Base-by-base conservation (phyloP, 106 monocot genomes). In the Ottelia alismoides region DNA sequence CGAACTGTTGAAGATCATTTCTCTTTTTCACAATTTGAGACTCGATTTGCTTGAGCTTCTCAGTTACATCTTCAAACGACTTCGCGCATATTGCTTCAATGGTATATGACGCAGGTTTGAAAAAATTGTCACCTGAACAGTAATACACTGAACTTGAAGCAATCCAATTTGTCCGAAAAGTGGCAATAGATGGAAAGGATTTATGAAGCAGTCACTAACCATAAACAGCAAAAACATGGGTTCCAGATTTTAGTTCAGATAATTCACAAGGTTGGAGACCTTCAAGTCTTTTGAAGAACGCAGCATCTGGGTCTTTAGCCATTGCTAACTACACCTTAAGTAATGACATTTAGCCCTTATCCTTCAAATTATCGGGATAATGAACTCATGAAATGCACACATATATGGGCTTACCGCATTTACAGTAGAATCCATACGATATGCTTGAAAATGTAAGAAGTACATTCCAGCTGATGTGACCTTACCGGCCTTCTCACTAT, bases 221-320 rank as follows among this genome's bases (percentile, higher is more conserved):
- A 76, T 93, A 93, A 55, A 93, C 87, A 45, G 93, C 93, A 76
- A 93, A 93, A 62, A 93, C 78, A 64, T 93, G 93, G 63, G 87
- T 83, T 56, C 93, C 93, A 68, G 87, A 65, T 76, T 87, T 93
- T 56, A 93, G 56, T 61, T 82, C 74, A 26, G 87, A 84, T 30
- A 87, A 72, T 68, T 93, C 93, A 63, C 93, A 93, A 11, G 87
- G 93, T 63, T 93, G 93, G 25, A 93, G 80, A 55, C 93, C 87
- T 58, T 93, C 93, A 72, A 93, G 74, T 56, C 75, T 87, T 71
- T 87, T 87, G 65, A 93, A 93, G 53, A 93, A 93, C 48, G 93
- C 83, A 68, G 79, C 80, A 26, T 93, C 87, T 31, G 93, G 93
- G 61, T 87, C 87, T 64, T 84, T 93, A 27, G 92, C 87, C 77